These are phyloP conservation scores for Candida ipomoeae DNA, from an alignment of 805 yeast genomes.

Conservation along the genomic window DNA sequence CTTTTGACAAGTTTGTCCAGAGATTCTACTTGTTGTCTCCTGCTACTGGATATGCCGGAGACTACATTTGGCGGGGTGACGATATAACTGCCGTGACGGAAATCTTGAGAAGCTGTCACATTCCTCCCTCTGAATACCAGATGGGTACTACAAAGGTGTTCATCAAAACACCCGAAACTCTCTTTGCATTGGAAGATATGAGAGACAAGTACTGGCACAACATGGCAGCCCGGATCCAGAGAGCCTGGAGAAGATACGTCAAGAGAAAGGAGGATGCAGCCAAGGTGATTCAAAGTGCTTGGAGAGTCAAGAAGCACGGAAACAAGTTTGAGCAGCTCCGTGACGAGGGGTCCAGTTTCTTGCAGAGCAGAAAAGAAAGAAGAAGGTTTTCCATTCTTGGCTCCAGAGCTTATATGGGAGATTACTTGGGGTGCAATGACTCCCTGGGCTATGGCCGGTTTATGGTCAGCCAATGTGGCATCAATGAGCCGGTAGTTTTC, in stretches of 20 bases:
- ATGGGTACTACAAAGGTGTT: slow-evolving; percentile 89
- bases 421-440: slow-evolving; percentile 82
- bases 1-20: slow-evolving; percentile 94
- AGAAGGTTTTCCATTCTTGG: slow-evolving; percentile 85
- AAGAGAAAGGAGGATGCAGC: slow-evolving; percentile 86
- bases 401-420: slow-evolving; percentile 89
- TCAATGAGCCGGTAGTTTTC: slow-evolving; percentile 67
- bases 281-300: slow-evolving; percentile 69
- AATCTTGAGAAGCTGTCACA: slow-evolving; percentile 52
- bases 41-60: slow-evolving; percentile 88
- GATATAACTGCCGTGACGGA: slow-evolving; percentile 48
- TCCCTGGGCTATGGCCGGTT: slow-evolving; percentile 67
- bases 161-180: slow-evolving; percentile 93
- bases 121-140: slow-evolving; percentile 81
- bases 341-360: slow-evolving; percentile 71
- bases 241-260: slow-evolving; percentile 88
- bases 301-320: slow-evolving; percentile 78
- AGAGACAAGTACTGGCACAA: slow-evolving; percentile 96
- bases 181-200: slow-evolving; percentile 93
- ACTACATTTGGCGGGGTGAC: slow-evolving; percentile 56
- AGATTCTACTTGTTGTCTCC: slow-evolving; percentile 85
- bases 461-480: slow-evolving; percentile 63
- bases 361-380: slow-evolving; percentile 80
- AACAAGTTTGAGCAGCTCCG: slow-evolving; percentile 79
- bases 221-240: slow-evolving; percentile 96